Evolutionary conservation across 2,329 filamentous ascomycete genomes (phyloP), one percentile per base, ranked within the genome.

Genomic region (Kalaharituber pfeilii): DNA sequence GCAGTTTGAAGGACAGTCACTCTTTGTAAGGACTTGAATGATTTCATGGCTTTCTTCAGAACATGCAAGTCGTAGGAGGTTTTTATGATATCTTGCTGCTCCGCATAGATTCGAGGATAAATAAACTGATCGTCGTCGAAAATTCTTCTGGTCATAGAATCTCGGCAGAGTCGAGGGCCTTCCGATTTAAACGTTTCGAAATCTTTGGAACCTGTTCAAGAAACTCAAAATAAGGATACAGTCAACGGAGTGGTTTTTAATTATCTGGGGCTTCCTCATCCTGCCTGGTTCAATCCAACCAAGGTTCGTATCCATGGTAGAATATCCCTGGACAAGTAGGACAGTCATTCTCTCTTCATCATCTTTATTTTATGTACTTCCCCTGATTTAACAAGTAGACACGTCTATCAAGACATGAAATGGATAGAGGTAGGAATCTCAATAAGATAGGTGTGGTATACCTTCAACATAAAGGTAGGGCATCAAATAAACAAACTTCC

Each of bases 1-100:
- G 78, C 75, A 11, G 82, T 68, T 5, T 77, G 74, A 25, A 83
- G 71, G 13, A 84, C 72, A 57, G 82, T 78, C 51, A 83, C 73
- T 62, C 82, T 75, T 62, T 81, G 76, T 9, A 84, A 70, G 26
- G 73, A 72, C 1, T 71, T 74, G 62, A 83, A 82, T 1, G 74
- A 73, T 29, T 69, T 67, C 57, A 80, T 72, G 18, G 77, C 77
- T 55, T 72, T 71, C 56, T 71, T 74, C 29, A 81, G 66, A 18
- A 76, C 69, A 13, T 66, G 64, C 36, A 72, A 68, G 61, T 81
- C 78, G 57, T 74, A 69, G 50, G 71, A 66, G 2, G 69, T 70
- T 33, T 69, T 65, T 52, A 79, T 66, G 42, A 81, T 71, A 18
- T 70, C 68, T 53, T 67, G 67, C 58, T 77, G 75, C 58, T 77